Evolutionary conservation across 345 rosid genomes (phyloP).

Genomic region (Euphorbia peplus): DNA sequence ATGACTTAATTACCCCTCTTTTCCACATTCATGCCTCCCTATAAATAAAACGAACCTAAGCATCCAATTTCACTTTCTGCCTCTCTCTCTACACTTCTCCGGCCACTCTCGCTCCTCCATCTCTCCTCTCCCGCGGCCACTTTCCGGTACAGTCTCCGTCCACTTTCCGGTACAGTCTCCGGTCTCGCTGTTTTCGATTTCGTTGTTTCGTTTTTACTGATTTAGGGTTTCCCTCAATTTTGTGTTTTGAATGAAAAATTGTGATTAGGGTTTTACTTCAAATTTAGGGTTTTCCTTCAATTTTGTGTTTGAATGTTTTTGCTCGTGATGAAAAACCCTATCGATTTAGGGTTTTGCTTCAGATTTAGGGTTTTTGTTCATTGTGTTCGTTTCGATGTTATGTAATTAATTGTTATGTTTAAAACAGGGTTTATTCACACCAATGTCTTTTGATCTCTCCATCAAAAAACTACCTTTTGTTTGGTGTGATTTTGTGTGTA

Average conservation of each 20-base stretch:
- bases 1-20: neutral
- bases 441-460: conserved; percentile 47
- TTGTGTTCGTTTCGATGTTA: neutral
- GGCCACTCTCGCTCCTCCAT: neutral
- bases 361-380: no score
- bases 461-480: conserved; percentile 33
- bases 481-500: conserved; percentile 54
- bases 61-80: neutral
- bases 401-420: neutral
- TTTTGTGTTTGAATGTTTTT: neutral
- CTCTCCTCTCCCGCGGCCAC: neutral
- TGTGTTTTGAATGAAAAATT: neutral
- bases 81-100: neutral
- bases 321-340: neutral
- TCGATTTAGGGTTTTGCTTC: no score
- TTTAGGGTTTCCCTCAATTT: neutral
- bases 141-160: neutral
- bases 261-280: no score
- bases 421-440: conserved; percentile 18
- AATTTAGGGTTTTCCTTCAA: neutral
- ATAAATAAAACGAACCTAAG: neutral
- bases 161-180: neutral
- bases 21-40: neutral
- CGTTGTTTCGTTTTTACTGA: neutral
- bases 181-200: neutral